These are phyloP conservation scores for Rubroboletus satanas DNA, from an alignment of 768 basidiomycete genomes.

Conservation along the genomic window DNA sequence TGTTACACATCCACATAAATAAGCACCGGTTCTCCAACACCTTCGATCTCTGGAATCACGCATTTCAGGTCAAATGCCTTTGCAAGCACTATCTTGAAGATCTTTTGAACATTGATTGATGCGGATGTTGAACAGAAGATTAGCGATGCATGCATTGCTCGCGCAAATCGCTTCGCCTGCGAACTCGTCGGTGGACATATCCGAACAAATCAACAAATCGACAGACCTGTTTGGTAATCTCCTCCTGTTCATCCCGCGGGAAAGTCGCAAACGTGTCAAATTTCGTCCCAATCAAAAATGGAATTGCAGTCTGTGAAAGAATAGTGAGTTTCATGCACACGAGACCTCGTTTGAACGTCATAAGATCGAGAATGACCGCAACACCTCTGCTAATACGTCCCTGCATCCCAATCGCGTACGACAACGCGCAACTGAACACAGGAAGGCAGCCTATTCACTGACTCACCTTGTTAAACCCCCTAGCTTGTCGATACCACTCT, in stretches of 20 bases:
- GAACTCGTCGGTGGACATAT: constrained; percentile 6
- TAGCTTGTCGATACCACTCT: constrained; percentile 99
- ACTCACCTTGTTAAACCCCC: constrained; percentile 96
- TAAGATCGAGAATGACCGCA: background rate
- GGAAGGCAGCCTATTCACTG: background rate
- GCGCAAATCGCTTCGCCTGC: constrained; percentile 95
- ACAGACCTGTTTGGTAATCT: constrained; percentile 93
- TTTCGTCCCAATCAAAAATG: constrained; percentile 97
- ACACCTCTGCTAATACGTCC: background rate
- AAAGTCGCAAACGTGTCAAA: constrained; percentile 97
- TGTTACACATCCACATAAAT: constrained; percentile 75
- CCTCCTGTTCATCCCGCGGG: constrained; percentile 96
- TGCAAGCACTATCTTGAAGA: constrained; percentile 95
- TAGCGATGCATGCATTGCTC: constrained; percentile 99
- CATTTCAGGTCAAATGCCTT: constrained; percentile 99
- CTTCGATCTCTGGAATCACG: constrained; percentile 96
- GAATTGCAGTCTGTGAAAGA: constrained; percentile 82
- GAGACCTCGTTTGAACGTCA: background rate
- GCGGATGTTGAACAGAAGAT: constrained; percentile 99
- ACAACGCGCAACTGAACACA: background rate
- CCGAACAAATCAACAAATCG: constrained; percentile 1
- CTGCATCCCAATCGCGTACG: background rate
- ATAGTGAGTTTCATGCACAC: constrained; percentile 10
- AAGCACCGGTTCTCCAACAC: constrained; percentile 92
- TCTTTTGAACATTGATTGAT: constrained; percentile 99